Evolutionary conservation across 257 asterid genomes (phyloP), one percentile per base, ranked within the genome.

Genomic region (Forsythia viridissima): DNA sequence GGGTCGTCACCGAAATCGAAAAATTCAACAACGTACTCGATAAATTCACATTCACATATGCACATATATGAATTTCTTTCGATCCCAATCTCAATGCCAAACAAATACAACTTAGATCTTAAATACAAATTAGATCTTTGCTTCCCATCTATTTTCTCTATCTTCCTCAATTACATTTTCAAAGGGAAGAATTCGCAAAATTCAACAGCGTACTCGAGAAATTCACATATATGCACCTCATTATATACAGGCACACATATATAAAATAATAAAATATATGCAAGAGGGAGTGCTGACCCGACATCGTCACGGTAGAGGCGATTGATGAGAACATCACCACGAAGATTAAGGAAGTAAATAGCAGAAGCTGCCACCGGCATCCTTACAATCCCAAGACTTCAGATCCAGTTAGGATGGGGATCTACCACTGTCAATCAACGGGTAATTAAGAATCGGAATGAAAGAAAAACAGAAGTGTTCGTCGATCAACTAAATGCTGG

Each of bases 361-460:
- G 99, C 98, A 55, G 99, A 95, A 85, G 99, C 99, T 84, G 98
- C 97, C 82, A 95, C 93, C 44, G 99, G 99, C 99, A 95, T 95
- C 83, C 61, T 39, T 43, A 55, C 70, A 77, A 77, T 83, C 83
- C 40, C 15, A 41, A 6, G 84, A 71, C 68, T 38, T 71, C 81
- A 79, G 86, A 79, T 83, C 77, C 15, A 71, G 61, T 18, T 15
- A 71, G 59, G 78, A 72, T 51, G 30, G 79, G 76, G 84, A 84
- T 51, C 73, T 43, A 20, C 11, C 20, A 55, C 11, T 5, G 65
- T 55, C 11, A n/a, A n/a, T 55, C 65, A 20, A n/a, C 16, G 65
- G 65, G 34, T 57, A n/a, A n/a, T n/a, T 8, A 57, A 57, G 65
- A 55, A 55, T 20, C 65, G 24, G 20, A 55, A 55, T 5, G 21